Base-by-base conservation (phyloP, 768 basidiomycete genomes). In the Pleurotus citrinopileatus region DNA sequence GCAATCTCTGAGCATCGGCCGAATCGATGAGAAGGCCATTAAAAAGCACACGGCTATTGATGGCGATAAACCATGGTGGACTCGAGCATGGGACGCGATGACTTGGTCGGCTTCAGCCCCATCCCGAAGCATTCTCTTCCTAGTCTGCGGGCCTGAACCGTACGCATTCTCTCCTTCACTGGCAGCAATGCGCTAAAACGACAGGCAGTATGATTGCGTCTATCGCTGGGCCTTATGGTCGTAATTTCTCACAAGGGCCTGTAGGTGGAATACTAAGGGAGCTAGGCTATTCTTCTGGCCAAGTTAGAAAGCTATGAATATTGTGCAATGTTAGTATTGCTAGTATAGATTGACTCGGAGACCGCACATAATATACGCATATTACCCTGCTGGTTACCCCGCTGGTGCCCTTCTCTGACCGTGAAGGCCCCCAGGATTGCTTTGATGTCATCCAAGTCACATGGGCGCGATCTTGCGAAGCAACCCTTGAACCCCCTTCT, bases 61-160 rank as follows among this genome's bases (percentile, higher is more conserved):
- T 42, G 60, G 63, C 9, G 27, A 54, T 17, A 57, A 57, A 2
- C 23, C 32, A 19, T 63, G 67, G 3, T 76, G 75, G 74, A 74
- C 73, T 74, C 57, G 53, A n/a, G 57, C 15, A 46, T 58, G 26
- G 57, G 60, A 45, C 44, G 3, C 15, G 12, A 26, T 17, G 15
- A 12, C 8, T 9, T 26, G n/a, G 32, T 34, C 32, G n/a, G n/a
- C 32, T n/a, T 40, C 12, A 19, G 17, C 48, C 8, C 13, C 67
- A 67, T n/a, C n/a, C n/a, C n/a, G n/a, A 51, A 79, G 73, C 60
- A 80, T 71, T 42, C 69, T 93, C 53, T 87, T 93, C 63, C 68
- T 94, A 10, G 80, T 94, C 3, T 94, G 89, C 67, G 91, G 91
- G 23, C 92, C 91, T n/a, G 87, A 92, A 57, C 76, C 77, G 91